Evolutionary conservation across 2,329 filamentous ascomycete species (phyloP).

Genomic region (Tolypocladium nubicola): DNA sequence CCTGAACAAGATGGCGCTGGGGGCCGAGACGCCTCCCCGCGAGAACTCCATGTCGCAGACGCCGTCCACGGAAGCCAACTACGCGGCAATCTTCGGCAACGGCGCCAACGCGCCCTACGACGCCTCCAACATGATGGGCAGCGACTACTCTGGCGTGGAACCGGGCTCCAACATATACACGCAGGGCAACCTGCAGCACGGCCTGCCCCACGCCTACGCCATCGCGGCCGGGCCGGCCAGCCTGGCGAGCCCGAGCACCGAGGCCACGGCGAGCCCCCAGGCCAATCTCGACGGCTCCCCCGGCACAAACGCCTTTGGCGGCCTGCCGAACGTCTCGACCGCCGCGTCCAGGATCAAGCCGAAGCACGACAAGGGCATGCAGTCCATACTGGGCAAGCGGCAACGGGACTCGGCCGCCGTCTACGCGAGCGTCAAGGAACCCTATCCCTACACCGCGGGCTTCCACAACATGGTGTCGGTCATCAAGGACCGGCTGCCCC

Average conservation of each 20-base stretch:
- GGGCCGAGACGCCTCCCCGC: conserved; percentile 65
- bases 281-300: conserved; percentile 46
- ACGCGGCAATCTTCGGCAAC: conserved; percentile 39
- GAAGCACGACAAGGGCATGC: conserved; percentile 31
- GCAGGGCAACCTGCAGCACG: conserved; percentile 50
- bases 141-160: conserved; percentile 44
- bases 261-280: conserved; percentile 51
- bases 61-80: conserved; percentile 25
- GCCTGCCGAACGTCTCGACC: conserved; percentile 12
- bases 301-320: conserved; percentile 16
- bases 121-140: conserved; percentile 31
- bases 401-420: conserved; percentile 69
- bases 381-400: conserved; percentile 46
- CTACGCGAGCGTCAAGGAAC: conserved; percentile 81
- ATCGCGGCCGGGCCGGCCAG: conserved; percentile 53
- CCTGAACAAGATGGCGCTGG: conserved; percentile 77
- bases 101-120: conserved; percentile 41
- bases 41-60: conserved; percentile 43
- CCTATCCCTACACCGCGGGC: conserved; percentile 81
- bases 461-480: conserved; percentile 83
- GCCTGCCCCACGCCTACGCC: conserved; percentile 54
- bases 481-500: conserved; percentile 66
- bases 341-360: conserved; percentile 27
- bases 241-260: conserved; percentile 53
- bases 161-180: conserved; percentile 37